These are phyloP conservation scores for Drechslerella coelobrocha DNA, from an alignment of 2,329 filamentous ascomycete genomes.

Conservation along the genomic window DNA sequence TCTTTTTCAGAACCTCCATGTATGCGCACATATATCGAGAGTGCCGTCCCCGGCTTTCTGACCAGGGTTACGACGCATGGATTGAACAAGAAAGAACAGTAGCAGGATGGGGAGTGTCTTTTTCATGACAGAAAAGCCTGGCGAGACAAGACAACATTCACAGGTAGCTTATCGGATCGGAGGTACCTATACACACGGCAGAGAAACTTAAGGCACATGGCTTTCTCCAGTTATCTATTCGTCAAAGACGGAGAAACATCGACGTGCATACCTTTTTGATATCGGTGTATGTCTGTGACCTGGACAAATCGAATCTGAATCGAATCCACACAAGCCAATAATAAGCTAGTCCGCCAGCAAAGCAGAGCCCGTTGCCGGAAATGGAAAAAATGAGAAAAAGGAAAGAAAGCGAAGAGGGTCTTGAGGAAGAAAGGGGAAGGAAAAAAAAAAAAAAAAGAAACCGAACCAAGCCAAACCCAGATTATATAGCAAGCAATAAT, in stretches of 20 bases:
- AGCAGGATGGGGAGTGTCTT: background rate
- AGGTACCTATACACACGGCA: no score
- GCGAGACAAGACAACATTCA: background rate
- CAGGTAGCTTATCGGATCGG: background rate
- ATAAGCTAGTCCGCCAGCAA: background rate
- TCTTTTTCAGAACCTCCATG: conserved; percentile 6
- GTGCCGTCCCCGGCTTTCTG: conserved; percentile 2
- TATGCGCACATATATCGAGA: conserved; percentile 1
- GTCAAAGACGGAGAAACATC: no score
- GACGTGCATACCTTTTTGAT: no score
- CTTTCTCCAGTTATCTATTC: no score
- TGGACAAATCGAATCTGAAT: conserved; percentile 3
- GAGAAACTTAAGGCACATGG: background rate
- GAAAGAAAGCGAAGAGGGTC: conserved; percentile 1
- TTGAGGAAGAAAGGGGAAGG: conserved; percentile 7
- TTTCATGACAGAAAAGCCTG: background rate
- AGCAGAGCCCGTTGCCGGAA: conserved; percentile 19
- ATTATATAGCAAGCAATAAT: background rate
- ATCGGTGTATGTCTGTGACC: background rate
- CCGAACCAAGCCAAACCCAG: background rate
- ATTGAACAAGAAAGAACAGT: background rate
- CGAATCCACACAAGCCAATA: conserved; percentile 6
- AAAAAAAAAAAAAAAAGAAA: background rate
- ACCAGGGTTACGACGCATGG: background rate
- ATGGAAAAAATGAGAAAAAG: conserved; percentile 24